Percentiles rank a stretch among this genome's conserved stretches.
Evolutionary conservation across 2,329 filamentous ascomycete genomes (phyloP).

Genomic region (Monosporascus sp.): DNA sequence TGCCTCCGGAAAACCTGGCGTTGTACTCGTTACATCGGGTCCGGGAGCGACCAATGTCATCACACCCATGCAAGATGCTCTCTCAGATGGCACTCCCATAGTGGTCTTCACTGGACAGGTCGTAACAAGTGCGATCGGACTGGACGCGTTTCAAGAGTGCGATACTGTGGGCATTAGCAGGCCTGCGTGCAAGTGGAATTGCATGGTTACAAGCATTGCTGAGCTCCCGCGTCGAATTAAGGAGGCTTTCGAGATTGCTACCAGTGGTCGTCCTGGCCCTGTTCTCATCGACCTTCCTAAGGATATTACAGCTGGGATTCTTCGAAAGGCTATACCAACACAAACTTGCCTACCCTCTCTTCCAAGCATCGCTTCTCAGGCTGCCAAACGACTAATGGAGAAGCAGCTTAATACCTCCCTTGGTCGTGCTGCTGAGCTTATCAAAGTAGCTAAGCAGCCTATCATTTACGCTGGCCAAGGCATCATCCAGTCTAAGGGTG

Average conservation of each 20-base stretch:
- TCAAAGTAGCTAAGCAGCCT: constrained; percentile 89
- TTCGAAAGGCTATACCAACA: constrained; percentile 78
- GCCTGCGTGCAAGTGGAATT: constrained; percentile 97
- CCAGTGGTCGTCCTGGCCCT: constrained; percentile 85
- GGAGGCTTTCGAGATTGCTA: constrained; percentile 97
- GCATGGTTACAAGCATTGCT: constrained; percentile 93
- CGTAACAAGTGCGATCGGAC: constrained; percentile 81
- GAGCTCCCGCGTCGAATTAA: constrained; percentile 93
- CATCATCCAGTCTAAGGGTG: constrained; percentile 73
- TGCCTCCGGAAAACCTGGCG: constrained; percentile 87
- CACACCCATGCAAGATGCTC: constrained; percentile 92
- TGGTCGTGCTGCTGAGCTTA: constrained; percentile 68
- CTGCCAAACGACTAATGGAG: constrained; percentile 66
- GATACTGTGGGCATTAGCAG: constrained; percentile 91
- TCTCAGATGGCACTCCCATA: constrained; percentile 92
- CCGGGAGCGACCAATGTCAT: constrained; percentile 95
- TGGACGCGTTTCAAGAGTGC: constrained; percentile 94
- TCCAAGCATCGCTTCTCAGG: constrained; percentile 79
- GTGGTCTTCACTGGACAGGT: constrained; percentile 97
- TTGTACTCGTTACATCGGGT: constrained; percentile 93
- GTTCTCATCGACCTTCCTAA: constrained; percentile 95
- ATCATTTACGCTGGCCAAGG: constrained; percentile 94
- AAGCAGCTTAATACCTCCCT: constrained; percentile 72
- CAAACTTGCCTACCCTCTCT: constrained; percentile 68
- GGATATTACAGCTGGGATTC: constrained; percentile 83